Evolutionary conservation across 2,329 filamentous ascomycete genomes (phyloP), one percentile per base, ranked within the genome.

Genomic region (Colletotrichum noveboracense): DNA sequence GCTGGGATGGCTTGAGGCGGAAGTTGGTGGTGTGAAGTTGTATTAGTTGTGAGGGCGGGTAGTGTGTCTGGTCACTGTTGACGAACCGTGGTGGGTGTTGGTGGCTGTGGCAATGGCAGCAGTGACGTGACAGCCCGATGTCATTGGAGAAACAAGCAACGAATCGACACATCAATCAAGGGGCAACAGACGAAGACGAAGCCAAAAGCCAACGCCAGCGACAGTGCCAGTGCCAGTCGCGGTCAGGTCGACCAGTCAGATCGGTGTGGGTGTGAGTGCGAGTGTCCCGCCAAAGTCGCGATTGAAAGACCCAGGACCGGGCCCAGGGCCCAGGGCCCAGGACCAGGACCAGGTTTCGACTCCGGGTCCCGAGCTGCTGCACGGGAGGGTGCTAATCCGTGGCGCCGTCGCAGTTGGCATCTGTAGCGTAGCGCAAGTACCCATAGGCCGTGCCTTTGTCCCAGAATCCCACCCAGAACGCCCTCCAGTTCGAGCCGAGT

Each of bases 371-470:
- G 61, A 55, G 68, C 56, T 73, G 73, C 24, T 72, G 69, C 73
- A 73, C 69, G 73, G 62, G 62, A 75, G 38, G 38, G 55, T 75
- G 32, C 65, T 36, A 66, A 75, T 70, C 69, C 73, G 69, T 73
- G 73, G 69, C 69, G 60, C 62, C 69, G 69, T 62, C 30, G 48
- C 24, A n/a, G 28, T 67, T 67, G 26, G 38, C 30, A 66, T 67
- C 30, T 58, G 36, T 66, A 61, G 72, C 52, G 69, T 52, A 52
- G 43, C 43, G 43, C 12, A 52, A 52, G 43, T 52, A 55, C n/a
- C 52, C 62, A 66, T 66, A 28, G 62, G 16, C 38, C 26, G 38
- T 66, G 62, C 62, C 62, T 66, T 32, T 48, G 61, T 64, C 32
- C 34, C 61, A 64, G 61, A 64, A 26, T 64, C 34, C 30, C 61